Evolutionary conservation across 495 filamentous ascomycete genomes (phyloP).

Genomic region (Hypoxylon subgilvum): DNA sequence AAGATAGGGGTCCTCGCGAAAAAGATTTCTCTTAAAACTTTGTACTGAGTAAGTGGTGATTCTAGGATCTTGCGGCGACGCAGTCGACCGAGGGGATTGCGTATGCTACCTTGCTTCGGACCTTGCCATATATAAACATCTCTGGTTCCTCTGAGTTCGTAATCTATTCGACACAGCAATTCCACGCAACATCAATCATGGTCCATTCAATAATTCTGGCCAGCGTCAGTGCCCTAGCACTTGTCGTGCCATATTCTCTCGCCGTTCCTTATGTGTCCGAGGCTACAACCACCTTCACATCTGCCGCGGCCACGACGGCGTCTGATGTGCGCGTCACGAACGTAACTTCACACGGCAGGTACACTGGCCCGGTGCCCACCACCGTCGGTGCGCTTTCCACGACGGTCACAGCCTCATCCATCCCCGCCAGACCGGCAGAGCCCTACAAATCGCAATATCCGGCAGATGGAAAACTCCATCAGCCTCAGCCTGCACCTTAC

Average conservation of each 20-base stretch:
- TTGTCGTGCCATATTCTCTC: slow-evolving; percentile 23
- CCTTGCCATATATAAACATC: too few relatives aligned
- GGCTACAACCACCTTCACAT: slow-evolving; percentile 44
- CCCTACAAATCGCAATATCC: slow-evolving; percentile 67
- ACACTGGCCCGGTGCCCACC: slow-evolving; percentile 62
- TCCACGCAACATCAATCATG: slow-evolving; percentile 25
- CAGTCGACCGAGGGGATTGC: not conserved
- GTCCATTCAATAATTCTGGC: slow-evolving; percentile 15
- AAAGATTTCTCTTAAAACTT: not conserved
- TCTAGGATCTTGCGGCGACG: not conserved
- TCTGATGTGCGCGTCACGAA: slow-evolving; percentile 42
- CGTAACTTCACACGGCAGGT: slow-evolving; percentile 61
- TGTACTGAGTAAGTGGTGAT: not conserved
- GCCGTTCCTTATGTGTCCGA: slow-evolving; percentile 47
- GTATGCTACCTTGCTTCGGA: not conserved
- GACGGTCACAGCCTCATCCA: slow-evolving; percentile 52
- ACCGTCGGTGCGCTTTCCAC: slow-evolving; percentile 65
- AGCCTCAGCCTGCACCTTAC: slow-evolving; percentile 72
- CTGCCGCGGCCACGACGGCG: slow-evolving; percentile 29
- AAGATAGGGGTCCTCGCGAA: not conserved
- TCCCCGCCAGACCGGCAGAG: slow-evolving; percentile 54
- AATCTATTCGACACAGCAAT: not conserved
- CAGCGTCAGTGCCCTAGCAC: slow-evolving; percentile 29
- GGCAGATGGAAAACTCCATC: slow-evolving; percentile 69
- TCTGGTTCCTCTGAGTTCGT: not conserved